A percentile compares a stretch with the other conserved stretches of the same genome.
Conservation (phyloP, 2,329 filamentous ascomycete species). For the Pseudohalonectria lignicola region DNA sequence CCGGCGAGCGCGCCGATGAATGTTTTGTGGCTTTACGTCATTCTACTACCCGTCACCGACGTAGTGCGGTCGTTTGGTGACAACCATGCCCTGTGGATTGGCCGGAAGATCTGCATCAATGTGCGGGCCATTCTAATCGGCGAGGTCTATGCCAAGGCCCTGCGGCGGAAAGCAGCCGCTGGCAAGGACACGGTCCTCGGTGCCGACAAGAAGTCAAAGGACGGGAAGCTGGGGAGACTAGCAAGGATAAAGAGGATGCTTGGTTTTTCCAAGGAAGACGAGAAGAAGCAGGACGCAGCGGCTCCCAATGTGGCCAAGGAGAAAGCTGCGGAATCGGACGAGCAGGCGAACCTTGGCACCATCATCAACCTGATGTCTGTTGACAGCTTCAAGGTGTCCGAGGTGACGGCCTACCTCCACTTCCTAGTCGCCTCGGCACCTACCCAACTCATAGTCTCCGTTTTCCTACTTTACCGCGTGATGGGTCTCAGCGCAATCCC, state of each 20-base stretch:
- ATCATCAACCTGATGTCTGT: slow-evolving; percentile 99
- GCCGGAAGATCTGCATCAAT: slow-evolving; percentile 86
- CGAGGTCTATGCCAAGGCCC: slow-evolving; percentile 92
- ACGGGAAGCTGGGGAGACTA: slow-evolving; percentile 27
- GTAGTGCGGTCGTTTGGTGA: slow-evolving; percentile 72
- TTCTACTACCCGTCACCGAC: slow-evolving; percentile 76
- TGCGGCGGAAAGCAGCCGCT: slow-evolving; percentile 80
- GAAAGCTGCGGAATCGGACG: slow-evolving; percentile 31
- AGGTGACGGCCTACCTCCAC: slow-evolving; percentile 89
- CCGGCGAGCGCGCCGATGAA: slow-evolving; percentile 66
- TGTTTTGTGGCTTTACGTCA: slow-evolving; percentile 92
- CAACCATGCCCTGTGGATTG: slow-evolving; percentile 83
- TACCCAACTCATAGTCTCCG: slow-evolving; percentile 72
- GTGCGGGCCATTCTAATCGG: slow-evolving; percentile 91
- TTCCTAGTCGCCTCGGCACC: slow-evolving; percentile 91
- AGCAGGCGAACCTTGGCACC: slow-evolving; percentile 87
- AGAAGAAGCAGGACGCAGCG: slow-evolving; percentile 27
- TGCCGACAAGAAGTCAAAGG: slow-evolving; percentile 34
- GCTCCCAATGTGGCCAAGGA: slow-evolving; percentile 18
- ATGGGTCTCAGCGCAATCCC: slow-evolving; percentile 90
- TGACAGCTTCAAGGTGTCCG: slow-evolving; percentile 96
- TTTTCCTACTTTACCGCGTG: slow-evolving; percentile 76
- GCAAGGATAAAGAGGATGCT: slow-evolving; percentile 44
- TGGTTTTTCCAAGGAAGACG: slow-evolving; percentile 47
- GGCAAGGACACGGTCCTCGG: slow-evolving; percentile 65